Conservation (phyloP, 768 basidiomycete genomes). For the Pisolithus orientalis region DNA sequence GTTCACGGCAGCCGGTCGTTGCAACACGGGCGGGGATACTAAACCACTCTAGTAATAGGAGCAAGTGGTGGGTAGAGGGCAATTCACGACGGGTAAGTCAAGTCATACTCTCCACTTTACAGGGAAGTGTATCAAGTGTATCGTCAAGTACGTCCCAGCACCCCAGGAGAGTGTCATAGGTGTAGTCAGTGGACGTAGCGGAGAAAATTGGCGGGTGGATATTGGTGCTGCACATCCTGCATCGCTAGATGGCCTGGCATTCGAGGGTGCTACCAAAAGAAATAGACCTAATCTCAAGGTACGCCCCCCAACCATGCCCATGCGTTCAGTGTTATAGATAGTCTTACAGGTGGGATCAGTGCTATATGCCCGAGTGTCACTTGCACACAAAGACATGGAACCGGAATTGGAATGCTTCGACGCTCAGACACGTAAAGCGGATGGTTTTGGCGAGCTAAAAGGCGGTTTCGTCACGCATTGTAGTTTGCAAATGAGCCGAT, state of each 20-base stretch:
- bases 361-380: slow-evolving; percentile 86
- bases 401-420: slow-evolving; percentile 97
- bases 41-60: slow-evolving; percentile 63
- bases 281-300: slow-evolving; percentile 94
- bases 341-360: slow-evolving; percentile 72
- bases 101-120: not conserved
- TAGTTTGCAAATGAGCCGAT: slow-evolving; percentile 79
- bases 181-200: slow-evolving; percentile 68
- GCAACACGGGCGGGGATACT: slow-evolving; percentile 69
- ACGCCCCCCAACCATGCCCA: slow-evolving; percentile 1
- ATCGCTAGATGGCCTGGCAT: slow-evolving; percentile 82
- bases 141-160: slow-evolving; percentile 79
- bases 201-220: slow-evolving; percentile 91
- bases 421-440: slow-evolving; percentile 84
- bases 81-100: slow-evolving; percentile 76
- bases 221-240: slow-evolving; percentile 87
- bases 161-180: slow-evolving; percentile 88
- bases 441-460: slow-evolving; percentile 91
- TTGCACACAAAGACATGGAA: slow-evolving; percentile 97
- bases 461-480: slow-evolving; percentile 80
- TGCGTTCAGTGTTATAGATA: slow-evolving; percentile 3
- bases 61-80: slow-evolving; percentile 85
- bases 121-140: not conserved
- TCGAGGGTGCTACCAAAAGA: slow-evolving; percentile 93
- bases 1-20: slow-evolving; percentile 36